A percentile compares a stretch with the other conserved stretches of the same genome.
These are phyloP conservation scores for Tylopilus balloui DNA, from an alignment of 768 basidiomycete species.

Conservation along the genomic window DNA sequence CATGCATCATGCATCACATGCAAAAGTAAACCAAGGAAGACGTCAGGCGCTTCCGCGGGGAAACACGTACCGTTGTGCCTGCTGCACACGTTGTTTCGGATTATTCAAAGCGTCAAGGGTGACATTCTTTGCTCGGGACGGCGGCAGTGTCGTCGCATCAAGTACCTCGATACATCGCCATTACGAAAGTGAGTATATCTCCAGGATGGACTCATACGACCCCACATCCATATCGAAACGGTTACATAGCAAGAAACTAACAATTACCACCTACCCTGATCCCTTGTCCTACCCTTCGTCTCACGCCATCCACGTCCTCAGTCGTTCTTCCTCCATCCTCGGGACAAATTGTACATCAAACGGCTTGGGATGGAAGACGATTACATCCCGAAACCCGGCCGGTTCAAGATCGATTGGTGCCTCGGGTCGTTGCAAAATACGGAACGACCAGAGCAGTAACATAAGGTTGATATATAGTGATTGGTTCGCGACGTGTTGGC, in stretches of 20 bases:
- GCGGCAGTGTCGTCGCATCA: no score
- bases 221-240: no score
- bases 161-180: no score
- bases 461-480: slow-evolving; percentile 62
- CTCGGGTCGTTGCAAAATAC: slow-evolving; percentile 41
- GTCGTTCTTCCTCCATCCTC: slow-evolving; percentile 22
- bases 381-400: slow-evolving; percentile 44
- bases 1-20: slow-evolving; percentile 21
- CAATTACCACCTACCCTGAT: no score
- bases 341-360: slow-evolving; percentile 56
- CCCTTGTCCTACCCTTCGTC: not conserved
- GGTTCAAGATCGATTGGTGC: slow-evolving; percentile 53
- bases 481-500: slow-evolving; percentile 41
- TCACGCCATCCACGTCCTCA: slow-evolving; percentile 15
- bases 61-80: slow-evolving; percentile 17
- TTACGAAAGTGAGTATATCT: no score
- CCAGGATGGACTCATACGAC: no score
- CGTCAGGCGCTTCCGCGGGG: no score
- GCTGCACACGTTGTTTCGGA: slow-evolving; percentile 7
- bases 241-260: no score
- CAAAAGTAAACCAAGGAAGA: slow-evolving; percentile 3
- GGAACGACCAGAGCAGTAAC: slow-evolving; percentile 59
- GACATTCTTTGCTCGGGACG: slow-evolving; percentile 10
- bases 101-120: slow-evolving; percentile 21
- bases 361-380: slow-evolving; percentile 52